Conservation (phyloP, 306 rosid genomes). For the Prunus mongolica region DNA sequence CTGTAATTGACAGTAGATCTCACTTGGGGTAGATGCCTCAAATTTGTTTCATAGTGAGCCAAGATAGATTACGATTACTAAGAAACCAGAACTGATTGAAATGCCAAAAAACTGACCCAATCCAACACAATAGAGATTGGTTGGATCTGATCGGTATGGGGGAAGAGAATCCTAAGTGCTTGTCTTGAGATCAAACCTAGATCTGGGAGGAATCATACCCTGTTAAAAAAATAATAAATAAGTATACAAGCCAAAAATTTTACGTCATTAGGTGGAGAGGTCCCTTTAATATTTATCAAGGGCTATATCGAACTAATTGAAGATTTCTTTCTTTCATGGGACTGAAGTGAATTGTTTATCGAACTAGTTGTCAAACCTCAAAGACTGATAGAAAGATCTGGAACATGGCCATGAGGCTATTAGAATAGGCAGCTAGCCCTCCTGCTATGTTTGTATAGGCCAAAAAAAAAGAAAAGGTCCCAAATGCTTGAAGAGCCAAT, state of each 20-base stretch:
- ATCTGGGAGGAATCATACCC: neutral
- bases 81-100: neutral
- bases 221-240: neutral
- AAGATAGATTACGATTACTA: neutral
- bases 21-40: neutral
- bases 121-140: neutral
- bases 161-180: neutral
- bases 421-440: neutral
- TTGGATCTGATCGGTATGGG: neutral
- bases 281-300: too few relatives aligned
- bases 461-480: neutral
- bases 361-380: neutral
- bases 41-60: neutral
- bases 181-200: neutral
- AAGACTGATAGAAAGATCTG: neutral
- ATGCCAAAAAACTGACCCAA: neutral
- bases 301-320: neutral
- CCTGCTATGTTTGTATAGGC: neutral
- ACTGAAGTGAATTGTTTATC: neutral
- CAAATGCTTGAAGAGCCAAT: neutral
- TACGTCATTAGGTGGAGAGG: neutral
- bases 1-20: slow-evolving; percentile 10
- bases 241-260: neutral
- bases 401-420: neutral
- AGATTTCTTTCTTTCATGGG: neutral